These are phyloP conservation scores for Sutorius australiensis DNA, from an alignment of 768 basidiomycete genomes.

Conservation along the genomic window DNA sequence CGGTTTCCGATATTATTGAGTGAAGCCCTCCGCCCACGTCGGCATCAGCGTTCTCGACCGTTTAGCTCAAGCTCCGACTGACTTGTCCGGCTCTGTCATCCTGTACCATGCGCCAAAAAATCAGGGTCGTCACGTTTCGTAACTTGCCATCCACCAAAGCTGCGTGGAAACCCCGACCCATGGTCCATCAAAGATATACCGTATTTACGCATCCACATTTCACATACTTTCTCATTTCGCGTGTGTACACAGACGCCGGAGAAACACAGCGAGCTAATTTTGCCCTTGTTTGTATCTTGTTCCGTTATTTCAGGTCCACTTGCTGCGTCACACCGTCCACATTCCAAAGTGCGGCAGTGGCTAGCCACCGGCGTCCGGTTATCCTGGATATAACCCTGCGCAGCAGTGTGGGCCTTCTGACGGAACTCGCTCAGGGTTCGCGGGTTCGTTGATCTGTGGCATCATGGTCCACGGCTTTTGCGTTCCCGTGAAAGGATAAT, in stretches of 20 bases:
- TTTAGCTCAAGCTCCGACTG: conserved; percentile 21
- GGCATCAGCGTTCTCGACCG: conserved; percentile 20
- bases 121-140: conserved; percentile 25
- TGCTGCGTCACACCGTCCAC: conserved; percentile 14
- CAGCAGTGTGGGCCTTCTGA: conserved; percentile 15
- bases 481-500: neutral
- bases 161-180: conserved; percentile 20
- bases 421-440: conserved; percentile 18
- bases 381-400: conserved; percentile 8
- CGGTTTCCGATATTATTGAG: conserved; percentile 7
- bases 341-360: conserved; percentile 4
- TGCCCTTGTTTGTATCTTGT: conserved; percentile 2
- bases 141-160: conserved; percentile 6
- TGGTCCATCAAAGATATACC: conserved; percentile 13
- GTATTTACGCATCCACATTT: conserved; percentile 5
- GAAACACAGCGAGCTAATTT: conserved; percentile 8
- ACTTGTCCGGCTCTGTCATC: conserved; percentile 5
- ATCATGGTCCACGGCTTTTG: neutral
- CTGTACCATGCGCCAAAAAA: conserved; percentile 6
- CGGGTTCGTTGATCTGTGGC: conserved; percentile 10
- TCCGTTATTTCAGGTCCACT: conserved; percentile 4
- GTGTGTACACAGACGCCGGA: neutral
- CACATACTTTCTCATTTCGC: conserved; percentile 1
- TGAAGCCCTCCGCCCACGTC: conserved; percentile 29
- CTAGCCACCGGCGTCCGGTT: conserved; percentile 8